Conservation (phyloP, 2,329 filamentous ascomycete genomes). For the Cryphonectria naterciae region DNA sequence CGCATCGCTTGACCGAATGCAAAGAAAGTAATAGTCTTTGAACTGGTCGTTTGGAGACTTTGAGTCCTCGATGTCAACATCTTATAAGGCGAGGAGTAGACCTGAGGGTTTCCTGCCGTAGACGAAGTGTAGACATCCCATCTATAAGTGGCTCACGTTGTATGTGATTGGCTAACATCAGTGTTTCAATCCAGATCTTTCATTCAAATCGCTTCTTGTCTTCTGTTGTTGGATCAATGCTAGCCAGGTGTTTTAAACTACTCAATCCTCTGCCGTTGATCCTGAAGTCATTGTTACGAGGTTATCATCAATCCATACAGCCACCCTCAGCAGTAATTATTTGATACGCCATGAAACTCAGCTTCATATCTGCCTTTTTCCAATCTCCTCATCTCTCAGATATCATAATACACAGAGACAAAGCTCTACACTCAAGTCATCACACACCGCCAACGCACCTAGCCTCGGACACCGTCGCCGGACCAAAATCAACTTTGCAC, state of each 20-base stretch:
- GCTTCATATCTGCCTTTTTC: background rate
- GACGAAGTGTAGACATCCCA: background rate
- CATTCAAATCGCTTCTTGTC: too few relatives aligned
- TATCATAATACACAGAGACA: background rate
- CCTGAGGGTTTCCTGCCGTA: background rate
- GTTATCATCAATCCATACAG: background rate
- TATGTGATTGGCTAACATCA: too few relatives aligned
- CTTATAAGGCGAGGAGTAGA: background rate
- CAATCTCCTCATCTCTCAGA: background rate
- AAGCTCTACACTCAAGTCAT: background rate
- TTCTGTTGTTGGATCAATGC: too few relatives aligned
- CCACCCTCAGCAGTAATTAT: background rate
- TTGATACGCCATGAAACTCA: background rate
- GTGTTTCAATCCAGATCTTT: too few relatives aligned
- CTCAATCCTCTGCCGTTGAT: too few relatives aligned
- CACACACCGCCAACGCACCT: background rate
- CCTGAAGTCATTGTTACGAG: too few relatives aligned
- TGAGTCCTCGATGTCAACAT: background rate
- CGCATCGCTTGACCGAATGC: too few relatives aligned
- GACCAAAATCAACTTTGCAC: background rate
- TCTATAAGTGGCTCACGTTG: too few relatives aligned
- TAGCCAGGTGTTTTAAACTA: too few relatives aligned
- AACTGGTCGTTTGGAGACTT: background rate
- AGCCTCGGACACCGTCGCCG: background rate
- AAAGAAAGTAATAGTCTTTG: too few relatives aligned